Base-by-base conservation (phyloP, 345 rosid species). In the Iberis pinnata region DNA sequence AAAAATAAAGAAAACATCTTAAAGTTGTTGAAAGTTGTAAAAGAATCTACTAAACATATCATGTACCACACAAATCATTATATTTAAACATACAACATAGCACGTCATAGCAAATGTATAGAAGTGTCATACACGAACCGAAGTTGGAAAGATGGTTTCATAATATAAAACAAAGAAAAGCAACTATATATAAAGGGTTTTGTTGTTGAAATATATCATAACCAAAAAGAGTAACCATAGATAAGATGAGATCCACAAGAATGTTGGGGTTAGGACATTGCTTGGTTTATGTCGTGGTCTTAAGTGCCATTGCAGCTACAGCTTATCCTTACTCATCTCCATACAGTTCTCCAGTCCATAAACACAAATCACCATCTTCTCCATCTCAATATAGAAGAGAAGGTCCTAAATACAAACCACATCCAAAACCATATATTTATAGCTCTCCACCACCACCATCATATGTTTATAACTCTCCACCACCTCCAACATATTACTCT, bases 91-190 rank as follows among this genome's bases (percentile, higher is more conserved):
- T 27, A 42, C 60, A 42, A 29, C 19, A 18, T 42, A 42, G 49
- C 60, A 55, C 60, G 49, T 42, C 13, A 8, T n/a, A 12, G 4
- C 18, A 12, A 41, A 15, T 41, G 15, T 55, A 18, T 25, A n/a
- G 16, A 55, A 55, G 60, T 55, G 60, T 37, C 39, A 55, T 16
- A 41, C 60, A 41, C 60, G 49, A 55, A 55, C 27, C 18, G 18
- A 27, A 55, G 4, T 41, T 19, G 40, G 14, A 20, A 15, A 53
- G 2, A 54, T n/a, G n/a, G n/a, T n/a, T n/a, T n/a, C n/a, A n/a
- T 41, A 54, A 6, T 17, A 17, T 16, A 39, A 8, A 6, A 26
- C 18, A 18, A 22, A 22, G 4, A 40, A 55, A 55, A 31, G 6
- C 8, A 13, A 17, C 20, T 40, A 47, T 55, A 41, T 41, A 55